phyloP scores from a whole-genome alignment of 2,329 filamentous ascomycete genomes.

The Furcasterigmium sp. region DNA sequence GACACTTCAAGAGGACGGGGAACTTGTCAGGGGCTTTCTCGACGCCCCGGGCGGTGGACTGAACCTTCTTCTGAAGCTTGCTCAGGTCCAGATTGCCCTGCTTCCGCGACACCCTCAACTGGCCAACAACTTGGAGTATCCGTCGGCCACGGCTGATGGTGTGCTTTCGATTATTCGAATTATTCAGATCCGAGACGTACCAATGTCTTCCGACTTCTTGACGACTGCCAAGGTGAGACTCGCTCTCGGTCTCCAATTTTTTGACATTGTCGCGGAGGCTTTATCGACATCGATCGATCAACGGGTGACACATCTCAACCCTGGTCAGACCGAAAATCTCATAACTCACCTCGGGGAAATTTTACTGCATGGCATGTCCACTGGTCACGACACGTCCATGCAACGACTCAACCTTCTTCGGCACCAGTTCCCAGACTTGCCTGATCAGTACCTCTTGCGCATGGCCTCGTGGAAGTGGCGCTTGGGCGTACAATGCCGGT shows the following conservation, averaged over 20 bases:
- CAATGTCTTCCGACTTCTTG: conserved; percentile 5
- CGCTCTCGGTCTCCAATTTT: conserved; percentile 35
- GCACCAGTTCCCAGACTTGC: conserved; percentile 29
- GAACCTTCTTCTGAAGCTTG: conserved; percentile 33
- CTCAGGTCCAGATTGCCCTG: conserved; percentile 31
- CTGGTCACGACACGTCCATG: conserved; percentile 27
- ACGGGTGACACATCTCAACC: conserved; percentile 44
- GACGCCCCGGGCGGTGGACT: conserved; percentile 36
- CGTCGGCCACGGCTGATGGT: conserved; percentile 28
- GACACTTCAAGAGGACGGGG: conserved; percentile 3
- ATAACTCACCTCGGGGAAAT: conserved; percentile 39
- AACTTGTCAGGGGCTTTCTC: conserved; percentile 37
- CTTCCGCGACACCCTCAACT: conserved; percentile 41
- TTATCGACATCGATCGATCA: conserved; percentile 48
- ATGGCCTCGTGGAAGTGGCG: conserved; percentile 62
- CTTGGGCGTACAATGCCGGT: conserved; percentile 61
- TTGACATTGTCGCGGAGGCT: conserved; percentile 32
- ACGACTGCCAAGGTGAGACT: conserved; percentile 27
- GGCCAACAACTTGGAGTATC: conserved; percentile 33
- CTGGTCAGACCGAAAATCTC: conserved; percentile 34
- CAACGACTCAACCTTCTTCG: conserved; percentile 25
- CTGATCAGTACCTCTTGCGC: conserved; percentile 33
- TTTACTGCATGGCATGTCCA: conserved; percentile 32
- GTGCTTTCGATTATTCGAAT: conserved; percentile 24
- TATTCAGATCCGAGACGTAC: too few species aligned